Evolutionary conservation across 106 monocot species (phyloP), one percentile per base, ranked within the genome.

Genomic region (Phalaenopsis equestris): DNA sequence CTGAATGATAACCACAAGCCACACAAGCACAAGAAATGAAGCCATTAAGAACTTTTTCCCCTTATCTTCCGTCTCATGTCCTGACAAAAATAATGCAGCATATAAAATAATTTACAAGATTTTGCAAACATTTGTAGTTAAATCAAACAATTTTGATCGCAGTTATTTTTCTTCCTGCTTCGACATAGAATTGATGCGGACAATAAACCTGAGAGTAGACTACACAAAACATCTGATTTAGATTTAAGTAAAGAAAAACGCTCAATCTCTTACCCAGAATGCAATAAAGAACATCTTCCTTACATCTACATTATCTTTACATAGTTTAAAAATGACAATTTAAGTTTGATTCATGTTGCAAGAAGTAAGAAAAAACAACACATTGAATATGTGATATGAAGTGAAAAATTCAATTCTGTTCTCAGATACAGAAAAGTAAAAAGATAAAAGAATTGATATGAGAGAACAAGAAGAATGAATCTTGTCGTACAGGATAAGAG

Each of bases 1-100:
- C 84, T 94, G 99, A 15, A 93, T 80, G 67, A 93, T 81, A 72
- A 86, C 91, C 68, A 91, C 88, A 82, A 93, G 64, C 93, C 94
- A 95, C 16, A 87, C 82, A 38, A 93, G 73, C 15, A 87, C 70
- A 76, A 88, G 84, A 80, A 91, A 99, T 30, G 77, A 90, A 81
- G 88, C 65, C 75, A 91, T 58, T 41, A 87, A 82, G 41, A 67
- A 82, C 73, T 84, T 80, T 74, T 86, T 91, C 84, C 82, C 80
- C 18, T 72, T 84, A 64, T 75, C 79, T 78, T 78, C 79, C 72
- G 37, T 72, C 79, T 91, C 81, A 83, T 90, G 84, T 42, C 90
- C 97, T 98, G 74, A 18, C 30, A 74, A 74, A 10, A 1, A 19
- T 2, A 64, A 23, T 64, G 10, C 24, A 64, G 24, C 23, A 8